Evolutionary conservation across 2,329 filamentous ascomycete genomes (phyloP), one percentile per base, ranked within the genome.

Genomic region (Drechslera avenae): DNA sequence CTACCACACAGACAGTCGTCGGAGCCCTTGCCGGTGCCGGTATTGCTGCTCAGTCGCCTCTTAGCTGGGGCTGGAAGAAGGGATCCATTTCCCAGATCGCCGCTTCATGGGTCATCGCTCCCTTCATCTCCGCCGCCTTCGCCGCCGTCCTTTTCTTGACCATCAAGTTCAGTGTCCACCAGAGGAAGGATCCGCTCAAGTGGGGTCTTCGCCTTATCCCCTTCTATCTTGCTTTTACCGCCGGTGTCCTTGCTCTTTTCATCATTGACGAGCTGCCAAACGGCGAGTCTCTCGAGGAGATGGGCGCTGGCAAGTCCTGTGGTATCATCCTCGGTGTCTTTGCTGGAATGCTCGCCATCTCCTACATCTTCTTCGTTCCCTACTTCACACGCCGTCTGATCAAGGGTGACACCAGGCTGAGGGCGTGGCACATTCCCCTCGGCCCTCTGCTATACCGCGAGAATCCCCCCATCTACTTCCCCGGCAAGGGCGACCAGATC

Each of bases 1-100:
- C 82, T 0, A 85, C 84, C 2, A 86, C 83, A 2, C 83, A 86
- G 67, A 83, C 82, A 8, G 79, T 86, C 52, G 79, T 86, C 54
- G 82, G 82, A 16, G 82, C 82, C 54, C 77, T 86, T 28, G 75
- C 85, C 46, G 84, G 84, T 49, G 82, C 85, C 63, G 83, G 83
- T 45, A 75, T 86, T 33, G 84, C 82, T 14, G 57, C 63, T 18
- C 47, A 53, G 4, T 57, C 65, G 14, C 50, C 57, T 21, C 56
- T 68, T 28, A 66, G 58, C 16, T 68, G 66, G 66, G 59, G 43
- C 5, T 67, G 66, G 64, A 57, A 60, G 43, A 53, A 45, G 4
- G 64, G 64, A 10, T 66, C 62, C 16, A 65, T 68, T 17, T 67
- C 64, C 8, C 64, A 68, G 37, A 62, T 68, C n/a, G 76, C 76